These are phyloP conservation scores for Rhodotorula sp. DNA, from an alignment of 1,284 basidiomycete species.

Conservation along the genomic window DNA sequence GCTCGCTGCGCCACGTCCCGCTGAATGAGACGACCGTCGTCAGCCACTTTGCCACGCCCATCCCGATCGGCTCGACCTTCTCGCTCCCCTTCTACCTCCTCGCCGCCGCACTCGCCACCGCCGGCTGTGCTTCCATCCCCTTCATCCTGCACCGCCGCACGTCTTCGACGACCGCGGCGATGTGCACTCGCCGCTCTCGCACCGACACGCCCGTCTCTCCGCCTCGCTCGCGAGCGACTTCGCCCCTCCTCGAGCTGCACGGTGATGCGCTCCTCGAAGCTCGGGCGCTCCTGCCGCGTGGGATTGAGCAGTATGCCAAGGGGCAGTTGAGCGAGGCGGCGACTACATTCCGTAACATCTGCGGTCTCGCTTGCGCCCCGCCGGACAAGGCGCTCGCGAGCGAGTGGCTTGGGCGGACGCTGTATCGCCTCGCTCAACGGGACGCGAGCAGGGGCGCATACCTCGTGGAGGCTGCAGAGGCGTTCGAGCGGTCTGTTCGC, in stretches of 20 bases:
- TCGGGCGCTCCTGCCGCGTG: conserved; percentile 11
- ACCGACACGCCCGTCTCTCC: neutral
- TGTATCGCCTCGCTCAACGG: conserved; percentile 18
- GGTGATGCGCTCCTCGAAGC: conserved; percentile 10
- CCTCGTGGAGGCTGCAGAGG: neutral
- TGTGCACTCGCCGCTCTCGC: neutral
- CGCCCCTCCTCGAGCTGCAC: conserved; percentile 27
- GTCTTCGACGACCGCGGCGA: neutral
- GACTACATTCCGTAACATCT: conserved; percentile 1
- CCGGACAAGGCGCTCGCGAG: conserved; percentile 19
- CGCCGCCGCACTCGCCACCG: neutral
- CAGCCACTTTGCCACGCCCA: conserved; percentile 25
- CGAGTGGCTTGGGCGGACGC: conserved; percentile 26
- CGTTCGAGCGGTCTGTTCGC: conserved; percentile 24
- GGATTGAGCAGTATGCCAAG: neutral
- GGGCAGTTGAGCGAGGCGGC: neutral
- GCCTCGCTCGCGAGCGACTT: neutral
- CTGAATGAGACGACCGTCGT: conserved; percentile 9
- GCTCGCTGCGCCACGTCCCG: conserved; percentile 11
- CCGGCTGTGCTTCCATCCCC: neutral
- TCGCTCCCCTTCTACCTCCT: conserved; percentile 1
- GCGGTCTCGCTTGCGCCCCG: conserved; percentile 7
- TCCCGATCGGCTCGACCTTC: conserved; percentile 11
- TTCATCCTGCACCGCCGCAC: neutral
- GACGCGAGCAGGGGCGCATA: neutral